Conservation (phyloP, 305 asterid species). For the Fraxinus xanthoxyloides region DNA sequence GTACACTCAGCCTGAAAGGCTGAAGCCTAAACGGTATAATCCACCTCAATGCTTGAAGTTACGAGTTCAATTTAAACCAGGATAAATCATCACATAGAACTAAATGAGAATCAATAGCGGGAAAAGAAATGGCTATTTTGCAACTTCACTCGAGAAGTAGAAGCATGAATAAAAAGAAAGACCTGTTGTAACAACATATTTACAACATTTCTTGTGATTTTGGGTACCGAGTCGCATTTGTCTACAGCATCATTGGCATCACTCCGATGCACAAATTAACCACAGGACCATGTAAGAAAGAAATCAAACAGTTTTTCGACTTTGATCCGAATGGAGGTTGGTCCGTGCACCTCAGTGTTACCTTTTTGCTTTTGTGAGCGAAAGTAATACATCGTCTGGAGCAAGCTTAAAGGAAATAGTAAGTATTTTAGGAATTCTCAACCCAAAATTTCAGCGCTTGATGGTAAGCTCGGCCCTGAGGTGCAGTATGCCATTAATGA, state of each 20-base stretch:
- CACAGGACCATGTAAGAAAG: neutral
- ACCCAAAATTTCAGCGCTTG: slow-evolving; percentile 10
- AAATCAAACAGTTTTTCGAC: neutral
- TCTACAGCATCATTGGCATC: neutral
- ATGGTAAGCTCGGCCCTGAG: slow-evolving; percentile 32
- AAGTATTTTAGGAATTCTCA: neutral
- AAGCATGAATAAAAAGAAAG: neutral
- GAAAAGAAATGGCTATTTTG: neutral
- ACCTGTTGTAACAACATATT: neutral
- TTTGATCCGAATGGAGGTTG: neutral
- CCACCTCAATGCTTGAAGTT: neutral
- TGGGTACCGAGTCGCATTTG: neutral
- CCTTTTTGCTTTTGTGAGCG: neutral
- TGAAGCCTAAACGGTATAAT: neutral
- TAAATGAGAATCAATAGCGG: neutral
- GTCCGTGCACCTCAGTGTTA: too few relatives aligned
- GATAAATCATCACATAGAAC: neutral
- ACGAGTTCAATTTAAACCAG: neutral
- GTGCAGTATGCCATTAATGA: slow-evolving; percentile 33
- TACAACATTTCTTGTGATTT: neutral
- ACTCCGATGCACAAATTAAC: neutral
- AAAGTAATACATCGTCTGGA: neutral
- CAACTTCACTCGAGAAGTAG: neutral
- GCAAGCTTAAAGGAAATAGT: neutral
- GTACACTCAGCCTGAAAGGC: neutral